Evolutionary conservation across 208 protist species (phyloP).

Genomic region (Acanthamoeba sp.): DNA sequence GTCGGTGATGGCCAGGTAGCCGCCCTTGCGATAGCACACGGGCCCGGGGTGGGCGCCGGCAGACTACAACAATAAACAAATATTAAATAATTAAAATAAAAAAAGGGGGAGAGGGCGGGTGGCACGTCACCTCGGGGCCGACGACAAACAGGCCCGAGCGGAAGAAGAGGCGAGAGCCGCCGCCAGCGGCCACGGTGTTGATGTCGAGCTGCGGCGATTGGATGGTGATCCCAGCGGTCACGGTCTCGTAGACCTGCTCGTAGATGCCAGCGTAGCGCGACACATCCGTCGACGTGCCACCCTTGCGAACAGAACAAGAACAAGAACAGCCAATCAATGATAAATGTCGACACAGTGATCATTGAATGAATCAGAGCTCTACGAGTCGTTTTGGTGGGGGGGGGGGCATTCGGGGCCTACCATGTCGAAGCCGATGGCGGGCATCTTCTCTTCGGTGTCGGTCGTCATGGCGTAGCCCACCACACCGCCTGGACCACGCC

Average conservation of each 20-base stretch:
- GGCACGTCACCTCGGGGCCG: constrained; percentile 93
- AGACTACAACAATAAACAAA: not conserved
- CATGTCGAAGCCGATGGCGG: constrained; percentile 96
- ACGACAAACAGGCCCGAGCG: constrained; percentile 93
- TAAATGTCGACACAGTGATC: not conserved
- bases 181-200: constrained; percentile 97
- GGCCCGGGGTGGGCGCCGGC: constrained; percentile 92
- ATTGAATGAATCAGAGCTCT: too few relatives aligned
- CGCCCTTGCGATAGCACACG: constrained; percentile 96
- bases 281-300: constrained; percentile 96
- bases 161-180: constrained; percentile 94
- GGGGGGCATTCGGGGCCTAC: not conserved
- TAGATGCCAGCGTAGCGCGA: constrained; percentile 91
- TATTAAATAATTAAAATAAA: not conserved
- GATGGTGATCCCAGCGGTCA: constrained; percentile 92
- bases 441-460: constrained; percentile 83
- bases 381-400: too few relatives aligned
- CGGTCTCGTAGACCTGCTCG: constrained; percentile 94
- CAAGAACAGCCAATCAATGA: not conserved
- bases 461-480: constrained; percentile 94
- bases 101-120: constrained; percentile 77
- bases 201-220: constrained; percentile 96
- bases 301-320: constrained; percentile 73
- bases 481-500: constrained; percentile 90
- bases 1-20: constrained; percentile 95